Evolutionary conservation across 192 early-diverging fungal genomes (phyloP).

Genomic region (Mortierella hygrophila): DNA sequence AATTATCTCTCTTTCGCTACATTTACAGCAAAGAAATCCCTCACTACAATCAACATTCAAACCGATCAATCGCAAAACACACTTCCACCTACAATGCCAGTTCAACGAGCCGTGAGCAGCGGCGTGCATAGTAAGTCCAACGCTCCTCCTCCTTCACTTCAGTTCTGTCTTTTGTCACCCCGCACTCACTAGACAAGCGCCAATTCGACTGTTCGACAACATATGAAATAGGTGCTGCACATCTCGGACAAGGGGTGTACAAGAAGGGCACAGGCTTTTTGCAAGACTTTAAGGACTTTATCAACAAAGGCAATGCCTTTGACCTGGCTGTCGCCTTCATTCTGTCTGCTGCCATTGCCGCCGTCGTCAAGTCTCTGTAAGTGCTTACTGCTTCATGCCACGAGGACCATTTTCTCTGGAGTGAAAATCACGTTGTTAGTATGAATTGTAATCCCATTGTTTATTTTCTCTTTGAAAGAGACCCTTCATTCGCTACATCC

Average conservation of each 20-base stretch:
- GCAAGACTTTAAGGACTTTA: conserved; percentile 21
- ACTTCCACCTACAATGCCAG: neutral
- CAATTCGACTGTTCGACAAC: neutral
- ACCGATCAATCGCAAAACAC: neutral
- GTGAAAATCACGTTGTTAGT: neutral
- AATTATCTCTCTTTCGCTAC: neutral
- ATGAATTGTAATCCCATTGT: neutral
- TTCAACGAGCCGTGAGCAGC: neutral
- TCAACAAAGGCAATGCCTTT: conserved; percentile 29
- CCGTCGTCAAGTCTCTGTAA: conserved; percentile 37
- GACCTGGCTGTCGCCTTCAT: conserved; percentile 33
- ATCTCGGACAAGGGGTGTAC: neutral
- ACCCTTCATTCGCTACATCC: too few relatives aligned
- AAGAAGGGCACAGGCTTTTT: conserved; percentile 7
- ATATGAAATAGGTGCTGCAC: neutral
- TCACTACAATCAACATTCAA: neutral
- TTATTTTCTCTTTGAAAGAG: neutral
- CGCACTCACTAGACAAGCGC: neutral
- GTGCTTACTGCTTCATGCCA: neutral
- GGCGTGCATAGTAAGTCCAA: neutral
- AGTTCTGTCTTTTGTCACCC: neutral
- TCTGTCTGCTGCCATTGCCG: conserved; percentile 16
- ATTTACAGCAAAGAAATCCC: neutral
- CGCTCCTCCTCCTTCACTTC: neutral
- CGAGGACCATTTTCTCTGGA: neutral